A percentile compares a stretch with the other conserved stretches of the same genome.
phyloP scores from a whole-genome alignment of 768 basidiomycete genomes.

The Suillus paluster region DNA sequence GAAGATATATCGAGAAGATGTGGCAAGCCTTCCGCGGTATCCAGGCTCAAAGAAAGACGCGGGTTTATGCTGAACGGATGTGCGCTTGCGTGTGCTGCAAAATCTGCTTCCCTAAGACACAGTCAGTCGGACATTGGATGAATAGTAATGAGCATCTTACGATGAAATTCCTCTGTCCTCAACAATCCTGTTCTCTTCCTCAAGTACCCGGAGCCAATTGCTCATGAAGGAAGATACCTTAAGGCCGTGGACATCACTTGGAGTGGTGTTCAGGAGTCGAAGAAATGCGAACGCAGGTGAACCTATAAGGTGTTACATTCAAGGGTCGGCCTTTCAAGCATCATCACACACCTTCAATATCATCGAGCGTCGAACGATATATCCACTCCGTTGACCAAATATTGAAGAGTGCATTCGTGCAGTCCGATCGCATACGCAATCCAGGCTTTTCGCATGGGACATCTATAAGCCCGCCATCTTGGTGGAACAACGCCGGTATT shows the following conservation, averaged over 20 bases:
- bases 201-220: constrained; percentile 52
- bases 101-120: not conserved
- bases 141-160: constrained; percentile 36
- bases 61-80: constrained; percentile 4
- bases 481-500: constrained; percentile 77
- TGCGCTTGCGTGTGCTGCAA: not conserved
- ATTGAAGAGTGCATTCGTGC: constrained; percentile 72
- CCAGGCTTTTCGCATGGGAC: constrained; percentile 61
- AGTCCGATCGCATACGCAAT: constrained; percentile 53
- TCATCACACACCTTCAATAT: constrained; percentile 50
- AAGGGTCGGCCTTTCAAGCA: constrained; percentile 4
- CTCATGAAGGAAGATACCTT: constrained; percentile 64
- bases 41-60: constrained; percentile 26
- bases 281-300: constrained; percentile 76
- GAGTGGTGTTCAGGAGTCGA: constrained; percentile 63
- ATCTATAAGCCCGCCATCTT: constrained; percentile 73
- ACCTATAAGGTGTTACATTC: constrained; percentile 39
- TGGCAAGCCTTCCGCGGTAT: constrained; percentile 50
- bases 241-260: constrained; percentile 66
- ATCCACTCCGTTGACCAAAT: constrained; percentile 93
- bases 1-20: constrained; percentile 63
- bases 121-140: not conserved
- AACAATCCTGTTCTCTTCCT: constrained; percentile 44
- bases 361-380: constrained; percentile 65
- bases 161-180: constrained; percentile 48